Base-by-base conservation (phyloP, 2,329 filamentous ascomycete species). In the Monosporascus sp. region DNA sequence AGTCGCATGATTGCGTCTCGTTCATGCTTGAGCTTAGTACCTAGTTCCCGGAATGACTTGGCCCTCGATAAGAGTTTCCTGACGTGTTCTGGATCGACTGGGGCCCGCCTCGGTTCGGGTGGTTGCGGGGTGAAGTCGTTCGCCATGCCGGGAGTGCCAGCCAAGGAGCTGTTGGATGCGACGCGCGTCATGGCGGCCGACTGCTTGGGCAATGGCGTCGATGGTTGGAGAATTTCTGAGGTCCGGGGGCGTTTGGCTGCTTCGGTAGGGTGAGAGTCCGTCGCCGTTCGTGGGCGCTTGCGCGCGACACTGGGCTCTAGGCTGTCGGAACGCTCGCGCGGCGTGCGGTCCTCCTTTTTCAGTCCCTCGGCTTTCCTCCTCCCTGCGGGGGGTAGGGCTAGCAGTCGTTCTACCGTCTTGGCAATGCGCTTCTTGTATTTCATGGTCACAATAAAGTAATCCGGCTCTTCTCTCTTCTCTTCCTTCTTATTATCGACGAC, bases 11-110 rank as follows among this genome's bases (percentile, higher is more conserved):
- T 72, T 17, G 68, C 73, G 56, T 84, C 81, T 26, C 79, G 77
- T 14, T 74, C 70, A 55, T 82, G 80, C 69, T 84, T 84, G 19
- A 84, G 69, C 51, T 72, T 75, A 35, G 71, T 76, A 2, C 77
- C 81, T 7, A 81, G 60, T 3, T 57, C 63, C 27, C 65, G 67
- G 58, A 75, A 75, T 35, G 63, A 67, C 14, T 60, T 57, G 22
- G 74, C 70, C 43, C 69, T 73, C 1, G 73, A 67, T 7, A 66
- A 65, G 24, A 74, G 61, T 60, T 62, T 54, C 55, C 61, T 61
- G 11, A 65, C 54, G 51, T 60, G 65, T 38, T 67, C 64, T n/a
- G 58, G 60, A 22, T 68, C 63, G 4, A 62, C 55, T 20, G 62
- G 61, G 20, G 70, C 68, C 2, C 69, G 72, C n/a, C 70, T 69